Base-by-base conservation (phyloP, 2,329 filamentous ascomycete genomes). In the Fusarium circinatum region DNA sequence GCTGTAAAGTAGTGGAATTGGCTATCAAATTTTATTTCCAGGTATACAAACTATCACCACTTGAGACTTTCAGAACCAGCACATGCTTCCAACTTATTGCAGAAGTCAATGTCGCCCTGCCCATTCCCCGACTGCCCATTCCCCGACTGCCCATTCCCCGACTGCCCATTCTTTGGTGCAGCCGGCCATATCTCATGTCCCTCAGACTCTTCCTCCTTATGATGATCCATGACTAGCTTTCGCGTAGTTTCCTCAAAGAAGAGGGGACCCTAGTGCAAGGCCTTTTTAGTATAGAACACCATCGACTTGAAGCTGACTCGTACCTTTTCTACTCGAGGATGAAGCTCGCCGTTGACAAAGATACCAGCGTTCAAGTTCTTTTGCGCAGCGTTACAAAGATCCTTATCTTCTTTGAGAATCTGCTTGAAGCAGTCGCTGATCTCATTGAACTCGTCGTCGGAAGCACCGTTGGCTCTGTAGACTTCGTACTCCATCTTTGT, bases 361-460 rank as follows among this genome's bases (percentile, higher is more conserved):
- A 68, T 47, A 8, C 67, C 65, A 0, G 67, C 64, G 17, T 68
- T 68, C 13, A 68, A 8, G 11, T 70, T 70, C 42, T 64, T 70
- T 0, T 68, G 67, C 0, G 64, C 65, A 1, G 56, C 54, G 1
- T 68, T 68, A 18, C 64, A 70, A 0, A 70, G 28, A 14, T 51
- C 59, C 8, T 68, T 68, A 2, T 70, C 67, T 11, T 70, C 67
- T 0, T 38, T 30, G 1, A 68, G 52, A 0, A 70, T 64, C 12
- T 66, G 59, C 17, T 70, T 68, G 8, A 59, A 68, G 18, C 56
- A 68, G 12, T 52, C 39, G 17, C 66, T 56, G 15, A 70, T 68
- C 11, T 45, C 34, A 4, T 41, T 59, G 4, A 66, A 70, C 0
- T 42, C 65, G 2, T 34, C 8, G 4, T 70, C 65, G 0, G 49